A percentile compares a stretch with the other conserved stretches of the same genome.
Evolutionary conservation across 2,329 filamentous ascomycete species (phyloP).

Genomic region (Claviceps sp.): DNA sequence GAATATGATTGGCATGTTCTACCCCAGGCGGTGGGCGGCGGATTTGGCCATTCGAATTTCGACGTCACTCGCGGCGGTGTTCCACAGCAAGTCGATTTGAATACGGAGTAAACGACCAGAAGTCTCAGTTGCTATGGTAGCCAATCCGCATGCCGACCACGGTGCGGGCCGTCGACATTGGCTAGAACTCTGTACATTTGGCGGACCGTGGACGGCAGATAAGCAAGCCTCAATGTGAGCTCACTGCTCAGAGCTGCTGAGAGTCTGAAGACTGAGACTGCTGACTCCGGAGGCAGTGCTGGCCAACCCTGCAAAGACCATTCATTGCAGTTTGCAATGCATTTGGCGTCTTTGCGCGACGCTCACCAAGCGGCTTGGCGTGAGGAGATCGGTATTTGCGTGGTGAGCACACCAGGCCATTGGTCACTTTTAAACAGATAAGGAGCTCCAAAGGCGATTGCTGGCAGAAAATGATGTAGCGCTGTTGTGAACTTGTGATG

Average conservation of each 20-base stretch:
- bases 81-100: background rate
- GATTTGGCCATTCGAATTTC: background rate
- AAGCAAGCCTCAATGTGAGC: background rate
- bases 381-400: background rate
- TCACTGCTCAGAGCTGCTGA: background rate
- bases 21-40: background rate
- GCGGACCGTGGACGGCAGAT: background rate
- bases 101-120: background rate
- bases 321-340: background rate
- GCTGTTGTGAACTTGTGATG: background rate
- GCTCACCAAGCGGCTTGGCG: background rate
- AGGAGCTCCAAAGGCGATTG: background rate
- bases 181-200: no score
- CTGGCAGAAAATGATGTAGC: background rate
- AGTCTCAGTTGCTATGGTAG: background rate
- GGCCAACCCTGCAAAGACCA: background rate
- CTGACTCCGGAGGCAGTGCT: background rate
- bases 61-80: background rate
- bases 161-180: background rate
- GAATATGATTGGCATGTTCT: background rate
- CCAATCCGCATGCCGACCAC: background rate
- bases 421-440: background rate
- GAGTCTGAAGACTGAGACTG: no score
- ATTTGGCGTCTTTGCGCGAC: background rate
- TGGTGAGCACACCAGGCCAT: background rate